Percentiles rank a stretch among this genome's conserved stretches.
Conservation (phyloP, 1,139 yeast species). For the Kodamaea derodonti region DNA sequence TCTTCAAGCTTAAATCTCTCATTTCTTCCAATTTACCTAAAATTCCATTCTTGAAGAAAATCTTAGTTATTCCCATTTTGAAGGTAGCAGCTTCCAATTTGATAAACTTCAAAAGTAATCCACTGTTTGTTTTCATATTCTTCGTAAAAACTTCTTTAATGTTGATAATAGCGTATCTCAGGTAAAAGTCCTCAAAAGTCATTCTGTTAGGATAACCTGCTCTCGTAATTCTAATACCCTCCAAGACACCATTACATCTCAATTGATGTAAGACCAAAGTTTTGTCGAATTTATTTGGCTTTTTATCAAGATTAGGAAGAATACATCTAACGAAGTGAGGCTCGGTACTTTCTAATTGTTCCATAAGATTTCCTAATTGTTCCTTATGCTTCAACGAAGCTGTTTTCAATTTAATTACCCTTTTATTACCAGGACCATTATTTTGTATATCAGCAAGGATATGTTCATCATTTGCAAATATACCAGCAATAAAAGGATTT, state of each 20-base stretch:
- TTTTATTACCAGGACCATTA: conserved; percentile 8
- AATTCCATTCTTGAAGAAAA: conserved; percentile 93
- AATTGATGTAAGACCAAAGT: conserved; percentile 80
- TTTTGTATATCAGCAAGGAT: conserved; percentile 5
- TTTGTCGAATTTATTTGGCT: conserved; percentile 70
- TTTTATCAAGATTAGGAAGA: conserved; percentile 78
- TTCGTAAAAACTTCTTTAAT: conserved; percentile 44
- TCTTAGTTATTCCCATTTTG: conserved; percentile 79
- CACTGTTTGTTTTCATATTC: conserved; percentile 61
- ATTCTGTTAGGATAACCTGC: conserved; percentile 96
- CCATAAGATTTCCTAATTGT: conserved; percentile 70
- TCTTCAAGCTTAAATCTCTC: conserved; percentile 63
- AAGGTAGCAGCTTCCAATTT: conserved; percentile 61
- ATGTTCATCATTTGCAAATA: conserved; percentile 25
- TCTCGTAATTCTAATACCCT: conserved; percentile 94
- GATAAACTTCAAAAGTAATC: conserved; percentile 58
- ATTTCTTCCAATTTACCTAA: conserved; percentile 79
- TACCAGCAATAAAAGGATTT: conserved; percentile 41
- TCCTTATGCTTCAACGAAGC: conserved; percentile 86
- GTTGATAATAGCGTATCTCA: conserved; percentile 66
- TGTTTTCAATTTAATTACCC: conserved; percentile 52
- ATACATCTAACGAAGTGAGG: conserved; percentile 98
- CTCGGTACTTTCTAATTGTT: conserved; percentile 72
- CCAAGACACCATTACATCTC: conserved; percentile 95
- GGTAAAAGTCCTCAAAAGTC: conserved; percentile 74